Base-by-base conservation (phyloP, 2,329 filamentous ascomycete genomes). In the Clathrospora elynae region DNA sequence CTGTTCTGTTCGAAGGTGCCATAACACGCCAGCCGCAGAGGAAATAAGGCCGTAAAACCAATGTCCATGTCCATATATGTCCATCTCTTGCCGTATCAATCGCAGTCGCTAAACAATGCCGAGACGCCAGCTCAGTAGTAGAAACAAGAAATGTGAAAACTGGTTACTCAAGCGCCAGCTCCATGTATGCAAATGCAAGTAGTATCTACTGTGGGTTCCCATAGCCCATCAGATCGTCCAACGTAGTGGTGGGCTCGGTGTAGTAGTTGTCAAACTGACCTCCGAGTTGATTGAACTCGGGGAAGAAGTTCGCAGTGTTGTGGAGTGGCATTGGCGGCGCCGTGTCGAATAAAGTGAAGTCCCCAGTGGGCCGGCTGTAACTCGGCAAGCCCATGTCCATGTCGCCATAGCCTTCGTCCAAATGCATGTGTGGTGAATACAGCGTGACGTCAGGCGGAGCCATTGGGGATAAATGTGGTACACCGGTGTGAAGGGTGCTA, bases 371-470 rank as follows among this genome's bases (percentile, higher is more conserved):
- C 2, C 57, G 58, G 30, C 38, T 46, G 46, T 67, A 70, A 20
- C 44, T 38, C 16, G 52, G 71, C 20, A 71, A 62, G 23, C 58
- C 47, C 51, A 59, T 49, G 6, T 58, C 56, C 56, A 60, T 51
- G 8, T 61, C 83, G 26, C 81, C 79, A 55, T 83, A 87, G 25
- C 78, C 79, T 58, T 89, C 85, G 47, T 90, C 86, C 17, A 74
- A 53, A 20, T 68, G 70, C 70, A 84, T 84, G 28, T 78, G 77
- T 33, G 86, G 83, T 7, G 86, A 86, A 69, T 78, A 86, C 20
- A 89, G 77, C 73, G 88, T 87, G 1, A 83, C 73, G 46, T 86
- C 84, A 23, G 80, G 78, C 57, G 88, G 85, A 4, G 84, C 86
- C 39, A 78, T 76, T 6, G 86, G 85, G 3, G 86, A 90, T 49